Conservation (phyloP, 352 stramenopile genomes). For the Halophytophthora batemanensis region DNA sequence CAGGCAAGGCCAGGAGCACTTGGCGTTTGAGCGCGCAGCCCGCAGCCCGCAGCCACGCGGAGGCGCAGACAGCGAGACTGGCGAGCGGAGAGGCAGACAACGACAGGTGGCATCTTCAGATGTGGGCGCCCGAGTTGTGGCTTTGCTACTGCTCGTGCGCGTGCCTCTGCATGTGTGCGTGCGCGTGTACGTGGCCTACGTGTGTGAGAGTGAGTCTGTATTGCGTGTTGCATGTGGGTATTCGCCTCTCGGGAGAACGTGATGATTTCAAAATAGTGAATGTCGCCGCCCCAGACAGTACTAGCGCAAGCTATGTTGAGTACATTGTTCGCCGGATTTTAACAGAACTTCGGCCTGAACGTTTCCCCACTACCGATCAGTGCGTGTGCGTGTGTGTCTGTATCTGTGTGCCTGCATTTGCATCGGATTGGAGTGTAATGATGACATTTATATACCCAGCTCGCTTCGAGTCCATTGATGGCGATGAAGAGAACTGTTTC, state of each 20-base stretch:
- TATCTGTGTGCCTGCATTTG: not conserved
- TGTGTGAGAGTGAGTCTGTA: too few species aligned
- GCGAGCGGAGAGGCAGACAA: too few species aligned
- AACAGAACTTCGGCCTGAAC: slow-evolving; percentile 85
- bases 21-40: too few species aligned
- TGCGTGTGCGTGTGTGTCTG: slow-evolving; percentile 12
- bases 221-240: slow-evolving; percentile 9
- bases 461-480: slow-evolving; percentile 77
- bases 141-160: not conserved
- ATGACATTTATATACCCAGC: slow-evolving; percentile 87
- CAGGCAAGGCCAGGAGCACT: too few species aligned
- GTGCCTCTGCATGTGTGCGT: slow-evolving; percentile 6
- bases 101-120: too few species aligned
- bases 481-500: slow-evolving; percentile 88
- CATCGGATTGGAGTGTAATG: slow-evolving; percentile 62
- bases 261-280: slow-evolving; percentile 85
- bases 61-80: too few species aligned
- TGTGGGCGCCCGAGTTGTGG: too few species aligned
- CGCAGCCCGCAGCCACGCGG: too few species aligned
- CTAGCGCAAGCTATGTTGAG: slow-evolving; percentile 77
- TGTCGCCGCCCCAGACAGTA: slow-evolving; percentile 89
- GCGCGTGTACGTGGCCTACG: not conserved
- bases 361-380: slow-evolving; percentile 33
- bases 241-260: slow-evolving; percentile 49
- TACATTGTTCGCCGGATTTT: slow-evolving; percentile 76